Base-by-base conservation (phyloP, 2,329 filamentous ascomycete species). In the Monilinia fructigena region DNA sequence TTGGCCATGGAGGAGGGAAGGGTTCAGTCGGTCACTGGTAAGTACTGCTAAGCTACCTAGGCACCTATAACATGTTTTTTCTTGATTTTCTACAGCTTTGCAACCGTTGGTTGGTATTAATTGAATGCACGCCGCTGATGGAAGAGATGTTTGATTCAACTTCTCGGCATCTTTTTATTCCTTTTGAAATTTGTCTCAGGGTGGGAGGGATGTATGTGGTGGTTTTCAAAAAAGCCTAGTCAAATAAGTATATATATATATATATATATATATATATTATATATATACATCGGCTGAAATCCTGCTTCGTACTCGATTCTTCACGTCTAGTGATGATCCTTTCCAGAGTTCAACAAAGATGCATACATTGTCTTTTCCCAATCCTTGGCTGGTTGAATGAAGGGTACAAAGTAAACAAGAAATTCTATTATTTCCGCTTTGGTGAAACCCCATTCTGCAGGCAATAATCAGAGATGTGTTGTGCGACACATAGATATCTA, bases 281-380 rank as follows among this genome's bases (percentile, higher is more conserved):
- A n/a, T n/a, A 28, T 28, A 28, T 20, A 50, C 23, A 18, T 50
- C 23, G 31, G 6, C 45, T 23, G 26, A 31, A 50, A 50, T 61
- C 58, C 45, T 61, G 20, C 58, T 61, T 61, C 23, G 45, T 61
- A 50, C 47, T 26, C 58, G 14, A 20, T 26, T 52, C 48, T 52
- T 38, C 7, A 26, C 45, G 50, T 61, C 58, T 12, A 61, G 58
- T 61, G 58, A 61, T 61, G 58, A 61, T 50, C 58, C 45, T 38
- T 61, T 26, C 58, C 58, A 26, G 18, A 38, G 28, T 50, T 61
- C 4, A 61, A 52, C 45, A 12, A 38, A 48, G n/a, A 20, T 40
- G 45, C 56, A 60, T 50, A 11, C 47, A 50, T 38, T 35, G 4
- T 52, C 45, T 40, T 38, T 38, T 31, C 58, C 31, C 28, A 26